Evolutionary conservation across 805 yeast genomes (phyloP), one percentile per base, ranked within the genome.

Genomic region (Candida pini): DNA sequence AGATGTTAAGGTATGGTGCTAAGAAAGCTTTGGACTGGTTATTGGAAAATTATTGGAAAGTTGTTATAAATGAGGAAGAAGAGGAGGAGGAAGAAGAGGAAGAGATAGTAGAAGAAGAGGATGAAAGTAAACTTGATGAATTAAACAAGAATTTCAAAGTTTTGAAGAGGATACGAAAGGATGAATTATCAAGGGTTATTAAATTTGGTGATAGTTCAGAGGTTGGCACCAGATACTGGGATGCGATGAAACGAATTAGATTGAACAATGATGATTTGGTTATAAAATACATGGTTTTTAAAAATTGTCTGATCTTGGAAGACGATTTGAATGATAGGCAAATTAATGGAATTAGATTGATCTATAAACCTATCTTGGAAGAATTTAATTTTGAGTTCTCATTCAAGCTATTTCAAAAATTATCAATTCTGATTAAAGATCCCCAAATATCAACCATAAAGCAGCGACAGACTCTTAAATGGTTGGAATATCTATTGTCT

Each of bases 11-110:
- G 25, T 51, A 64, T n/a, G 72, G 79, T 10, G 60, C 76, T 2
- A 51, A 58, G 4, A 63, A 71, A 31, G 95, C 95, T 0, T 55
- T 90, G 31, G 62, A 59, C 5, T 92, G 97, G 97, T 60, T 90
- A 2, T 69, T 69, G 55, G 69, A 63, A 3, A 67, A 81, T 48
- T 90, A 79, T 59, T 90, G 98, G 98, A 42, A 55, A 13, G 62
- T 56, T 21, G 51, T 58, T 10, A 52, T 56, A 2, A 42, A 47
- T 7, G 34, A 34, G 23, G 33, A 43, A 34, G 21, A 41, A 13
- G 51, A 49, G 17, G 59, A 47, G 18, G 47, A 41, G 2, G 48
- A 35, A 2, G 47, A 44, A 18, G 53, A 40, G 13, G 49, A 47
- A 8, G 44, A 36, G 26, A 49, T 4, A 42, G 14, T 25, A 20